phyloP scores from a whole-genome alignment of 148 eudicot species.

The Mesembryanthemum crystallinum region DNA sequence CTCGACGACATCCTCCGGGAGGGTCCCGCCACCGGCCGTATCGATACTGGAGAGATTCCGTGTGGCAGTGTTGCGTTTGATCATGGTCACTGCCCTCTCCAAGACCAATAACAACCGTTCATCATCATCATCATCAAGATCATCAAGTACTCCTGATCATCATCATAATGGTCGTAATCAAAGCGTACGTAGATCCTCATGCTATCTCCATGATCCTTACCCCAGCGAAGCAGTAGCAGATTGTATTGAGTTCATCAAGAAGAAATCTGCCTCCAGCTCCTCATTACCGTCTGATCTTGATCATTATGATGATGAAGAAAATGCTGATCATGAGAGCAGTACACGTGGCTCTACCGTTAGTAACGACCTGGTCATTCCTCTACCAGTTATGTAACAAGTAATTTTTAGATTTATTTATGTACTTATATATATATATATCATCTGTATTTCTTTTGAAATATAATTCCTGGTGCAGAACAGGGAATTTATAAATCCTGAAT shows the following conservation, averaged over 20 bases:
- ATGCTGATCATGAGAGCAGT: not conserved
- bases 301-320: conserved; percentile 1
- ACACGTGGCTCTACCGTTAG: conserved; percentile 18
- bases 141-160: not conserved
- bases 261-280: conserved; percentile 21
- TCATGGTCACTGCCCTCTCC: conserved; percentile 66
- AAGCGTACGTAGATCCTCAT: conserved; percentile 31
- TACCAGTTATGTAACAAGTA: conserved; percentile 21
- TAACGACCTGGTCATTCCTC: conserved; percentile 20
- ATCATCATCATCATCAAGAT: conserved; percentile 12
- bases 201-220: conserved; percentile 37
- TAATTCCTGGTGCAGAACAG: not conserved
- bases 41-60: conserved; percentile 59
- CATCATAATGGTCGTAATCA: not conserved
- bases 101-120: conserved; percentile 19
- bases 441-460: not conserved
- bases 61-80: conserved; percentile 56
- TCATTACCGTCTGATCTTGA: conserved; percentile 25
- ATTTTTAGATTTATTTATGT: not conserved
- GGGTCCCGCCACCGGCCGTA: conserved; percentile 29
- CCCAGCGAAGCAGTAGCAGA: conserved; percentile 68
- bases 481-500: not conserved
- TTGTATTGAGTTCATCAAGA: conserved; percentile 74
- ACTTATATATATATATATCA: not conserved
- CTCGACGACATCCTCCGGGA: conserved; percentile 23